Base-by-base conservation (phyloP, 2,329 filamentous ascomycete species). In the Botrytis sinoallii region DNA sequence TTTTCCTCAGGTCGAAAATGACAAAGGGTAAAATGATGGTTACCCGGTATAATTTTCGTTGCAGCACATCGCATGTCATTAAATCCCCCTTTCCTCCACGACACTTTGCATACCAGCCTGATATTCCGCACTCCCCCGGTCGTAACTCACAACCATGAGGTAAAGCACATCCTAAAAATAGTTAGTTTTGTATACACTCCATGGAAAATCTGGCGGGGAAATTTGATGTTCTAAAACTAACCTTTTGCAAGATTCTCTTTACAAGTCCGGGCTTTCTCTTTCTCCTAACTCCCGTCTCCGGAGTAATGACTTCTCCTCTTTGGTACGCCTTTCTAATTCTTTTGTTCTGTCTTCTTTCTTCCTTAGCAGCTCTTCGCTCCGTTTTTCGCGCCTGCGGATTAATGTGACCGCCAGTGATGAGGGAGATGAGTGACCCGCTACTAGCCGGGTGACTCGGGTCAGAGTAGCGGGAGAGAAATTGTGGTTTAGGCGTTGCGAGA, bases 381-480 rank as follows among this genome's bases (percentile, higher is more conserved):
- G 16, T 8, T 48, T 32, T 57, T 35, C 70, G 52, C 48, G 69
- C 70, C 32, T 29, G 38, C 1, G 57, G 80, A 76, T 79, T 82
- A 25, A 85, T 61, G 8, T 80, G 77, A 0, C 86, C 86, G 1
- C 86, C 86, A 0, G 83, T 86, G 2, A 87, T 75, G 3, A 88
- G 77, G 0, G 83, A 81, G 4, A 87, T 77, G 14, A 87, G 78
- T 10, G 83, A 84, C 3, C 87, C 86, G 42, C 82, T 86, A 75
- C 84, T 86, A 46, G 84, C 85, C 0, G 86, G 83, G 75, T 88
- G 84, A 74, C 84, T 86, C 0, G 87, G 86, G 75, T 89, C 86
- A 12, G 84, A 83, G 76, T 85, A 87, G 35, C 85, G 82, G 7
- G 84, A 86, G 0, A 81, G 80, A 75, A 88, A 87, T 35, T 81